Base-by-base conservation (phyloP, 352 stramenopile species). In the Pythium sp. region DNA sequence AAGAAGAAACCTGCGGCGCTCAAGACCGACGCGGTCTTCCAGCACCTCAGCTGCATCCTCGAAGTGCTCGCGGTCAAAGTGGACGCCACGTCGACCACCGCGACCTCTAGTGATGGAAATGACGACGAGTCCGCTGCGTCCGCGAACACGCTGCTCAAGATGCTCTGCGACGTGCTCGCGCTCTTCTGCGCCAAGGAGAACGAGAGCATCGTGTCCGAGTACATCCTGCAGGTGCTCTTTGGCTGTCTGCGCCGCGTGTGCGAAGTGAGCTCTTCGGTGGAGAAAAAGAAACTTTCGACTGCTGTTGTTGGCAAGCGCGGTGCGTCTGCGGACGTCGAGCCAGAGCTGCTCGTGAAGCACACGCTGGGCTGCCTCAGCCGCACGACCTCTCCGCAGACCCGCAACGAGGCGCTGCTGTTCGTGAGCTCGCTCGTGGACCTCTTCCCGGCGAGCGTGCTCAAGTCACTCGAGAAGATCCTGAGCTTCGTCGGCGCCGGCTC, bases 341-440 rank as follows among this genome's bases (percentile, higher is more conserved):
- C 87, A 18, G 78, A 92, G 56, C 66, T 80, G 41, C 73, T 96
- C n/a, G 87, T 96, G 4, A 84, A 95, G 70, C 76, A 93, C 68
- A 93, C 87, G 46, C 74, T 96, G 20, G 72, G 75, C 26, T 93
- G 85, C 30, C 68, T 96, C 2, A 67, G 76, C 7, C 81, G 81
- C 49, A 91, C 82, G 26, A 78, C 79, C 38, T 93, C 86, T 0
- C 82, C 84, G 1, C 84, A 92, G 61, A 96, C 89, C 8, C 82
- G 89, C 28, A 94, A 96, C 43, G 89, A 94, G 18, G 85, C 87
- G 11, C 57, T 96, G 43, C 67, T 96, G 15, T 94, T 96, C 58
- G 82, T 95, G 55, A 93, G 84, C 49, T 77, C 86, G 15, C 74
- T 96, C 2, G 89, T 96, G 28, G 81, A 90, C 14, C 71, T 95